Base-by-base conservation (phyloP, 148 eudicot species). In the Rhododendron kiyosumense region DNA sequence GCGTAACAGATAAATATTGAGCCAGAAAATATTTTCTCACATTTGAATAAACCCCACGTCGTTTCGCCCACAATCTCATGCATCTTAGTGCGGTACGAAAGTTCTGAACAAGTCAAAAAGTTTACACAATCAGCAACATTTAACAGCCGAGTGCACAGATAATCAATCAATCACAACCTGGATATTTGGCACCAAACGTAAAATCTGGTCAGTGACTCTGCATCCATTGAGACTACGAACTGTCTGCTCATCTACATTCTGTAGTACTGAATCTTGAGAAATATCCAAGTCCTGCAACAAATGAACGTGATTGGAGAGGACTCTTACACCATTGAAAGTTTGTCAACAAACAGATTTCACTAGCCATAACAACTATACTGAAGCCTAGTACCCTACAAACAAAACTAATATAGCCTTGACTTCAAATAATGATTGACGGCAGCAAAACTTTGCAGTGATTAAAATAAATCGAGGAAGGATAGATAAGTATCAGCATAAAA, bases 151-250 rank as follows among this genome's bases (percentile, higher is more conserved):
- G 74, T 1, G 32, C 74, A 67, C 32, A 67, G 34, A 67, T n/a
- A 28, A 67, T 67, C 32, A 67, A 67, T 67, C 32, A 26, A 74
- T 41, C 45, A 41, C 45, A 84, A 94, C 98, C 96, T 93, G 93
- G 78, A 94, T 94, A 87, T 94, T 94, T 82, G 97, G 98, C 81
- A 94, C 97, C 91, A 96, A 89, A 20, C 95, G 93, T 86, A 94
- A 88, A 76, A 96, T 93, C 87, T 94, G 97, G 87, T 94, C 97
- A 3, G 97, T 96, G 85, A 94, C 97, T 92, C 98, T 92, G 85
- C 98, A 94, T 41, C 98, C 98, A 92, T 96, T 94, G 61, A 96
- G 97, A 93, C 98, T 96, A 32, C 97, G 96, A 86, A 95, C 97
- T 65, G 98, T 93, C 87, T 92, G 95, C 81, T 93, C 98, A 85